phyloP scores from a whole-genome alignment of 306 rosid genomes.

The Rosa persica region DNA sequence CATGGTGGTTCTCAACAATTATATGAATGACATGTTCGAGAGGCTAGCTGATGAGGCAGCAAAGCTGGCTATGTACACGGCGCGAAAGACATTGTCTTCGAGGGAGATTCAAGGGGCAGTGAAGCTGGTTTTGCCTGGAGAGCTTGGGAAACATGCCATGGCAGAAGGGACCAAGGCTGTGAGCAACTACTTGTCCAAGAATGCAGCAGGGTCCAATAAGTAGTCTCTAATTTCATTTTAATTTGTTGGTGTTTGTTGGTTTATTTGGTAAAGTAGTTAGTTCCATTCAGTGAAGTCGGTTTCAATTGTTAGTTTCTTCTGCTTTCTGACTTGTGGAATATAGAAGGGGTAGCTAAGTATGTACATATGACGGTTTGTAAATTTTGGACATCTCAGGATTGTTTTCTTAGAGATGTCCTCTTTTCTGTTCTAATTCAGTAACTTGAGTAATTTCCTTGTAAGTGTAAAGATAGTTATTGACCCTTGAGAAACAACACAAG shows the following conservation, averaged over 20 bases:
- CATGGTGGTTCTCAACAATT: constrained; percentile 58
- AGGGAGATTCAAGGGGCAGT: constrained; percentile 74
- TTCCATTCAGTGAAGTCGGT: not conserved
- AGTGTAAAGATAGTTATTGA: not conserved
- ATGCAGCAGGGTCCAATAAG: not conserved
- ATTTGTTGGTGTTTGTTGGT: no score
- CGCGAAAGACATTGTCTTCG: constrained; percentile 42
- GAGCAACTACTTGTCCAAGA: constrained; percentile 26
- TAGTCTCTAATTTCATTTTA: not conserved
- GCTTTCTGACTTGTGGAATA: not conserved
- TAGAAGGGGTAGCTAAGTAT: not conserved
- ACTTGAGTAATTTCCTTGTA: not conserved
- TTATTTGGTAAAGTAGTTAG: not conserved
- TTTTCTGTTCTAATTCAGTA: not conserved
- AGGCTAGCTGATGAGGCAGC: constrained; percentile 64
- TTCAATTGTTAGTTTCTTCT: not conserved
- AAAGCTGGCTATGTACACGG: constrained; percentile 37
- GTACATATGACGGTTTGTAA: not conserved
- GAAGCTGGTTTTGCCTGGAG: constrained; percentile 59
- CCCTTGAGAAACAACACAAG: no score
- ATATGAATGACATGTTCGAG: constrained; percentile 85
- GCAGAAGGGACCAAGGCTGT: constrained; percentile 73
- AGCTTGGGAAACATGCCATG: constrained; percentile 68
- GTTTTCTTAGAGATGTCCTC: not conserved
- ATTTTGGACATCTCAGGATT: not conserved